phyloP scores from a whole-genome alignment of 345 rosid species.

The Erodium maritimum region DNA sequence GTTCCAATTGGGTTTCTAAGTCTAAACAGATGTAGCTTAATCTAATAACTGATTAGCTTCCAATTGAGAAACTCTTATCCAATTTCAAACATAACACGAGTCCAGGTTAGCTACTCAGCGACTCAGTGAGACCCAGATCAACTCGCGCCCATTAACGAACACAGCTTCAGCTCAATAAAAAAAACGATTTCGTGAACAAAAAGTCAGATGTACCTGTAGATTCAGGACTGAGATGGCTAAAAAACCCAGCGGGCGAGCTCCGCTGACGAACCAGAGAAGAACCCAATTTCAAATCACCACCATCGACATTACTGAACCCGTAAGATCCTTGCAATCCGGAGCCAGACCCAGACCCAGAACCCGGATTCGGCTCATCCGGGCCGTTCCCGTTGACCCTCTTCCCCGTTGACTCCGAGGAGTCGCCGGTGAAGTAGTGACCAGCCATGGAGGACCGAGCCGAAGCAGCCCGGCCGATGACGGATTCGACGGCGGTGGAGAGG shows the following conservation, averaged over 20 bases:
- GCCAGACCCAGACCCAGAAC: no score
- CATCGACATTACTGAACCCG: background rate
- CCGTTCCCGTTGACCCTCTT: background rate
- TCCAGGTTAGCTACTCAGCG: no score
- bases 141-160: no score
- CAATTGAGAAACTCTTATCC: no score
- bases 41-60: no score
- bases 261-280: background rate
- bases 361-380: background rate
- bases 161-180: no score
- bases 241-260: background rate
- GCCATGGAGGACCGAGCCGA: background rate
- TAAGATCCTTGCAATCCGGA: background rate
- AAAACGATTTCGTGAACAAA: no score
- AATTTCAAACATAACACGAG: no score
- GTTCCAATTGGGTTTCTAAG: no score
- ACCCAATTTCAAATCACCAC: background rate
- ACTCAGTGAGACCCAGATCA: no score
- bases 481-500: background rate
- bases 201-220: no score
- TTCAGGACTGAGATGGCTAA: background rate
- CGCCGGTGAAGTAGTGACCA: background rate
- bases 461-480: background rate
- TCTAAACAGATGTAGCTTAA: no score
- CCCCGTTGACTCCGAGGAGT: background rate